Evolutionary conservation across 2,329 filamentous ascomycete genomes (phyloP).

Genomic region (Bipolaris gigantea): DNA sequence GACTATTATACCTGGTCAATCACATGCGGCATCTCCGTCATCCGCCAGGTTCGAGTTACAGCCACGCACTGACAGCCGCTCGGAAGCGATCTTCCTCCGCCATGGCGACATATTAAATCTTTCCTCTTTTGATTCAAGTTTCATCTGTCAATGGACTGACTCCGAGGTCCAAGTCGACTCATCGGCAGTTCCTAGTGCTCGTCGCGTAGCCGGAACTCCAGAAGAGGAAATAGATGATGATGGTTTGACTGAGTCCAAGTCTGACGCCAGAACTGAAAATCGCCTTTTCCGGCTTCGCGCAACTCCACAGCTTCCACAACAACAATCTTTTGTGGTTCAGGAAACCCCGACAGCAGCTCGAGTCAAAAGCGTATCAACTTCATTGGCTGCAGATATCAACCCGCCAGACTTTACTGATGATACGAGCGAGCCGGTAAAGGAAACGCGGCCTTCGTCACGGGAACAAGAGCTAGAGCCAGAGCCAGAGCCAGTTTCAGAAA

Average conservation of each 20-base stretch:
- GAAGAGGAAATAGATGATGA: conserved; percentile 34
- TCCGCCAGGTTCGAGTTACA: conserved; percentile 23
- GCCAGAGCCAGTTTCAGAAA: conserved; percentile 1
- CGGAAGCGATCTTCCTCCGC: conserved; percentile 36
- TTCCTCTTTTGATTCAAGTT: neutral
- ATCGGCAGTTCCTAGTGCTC: conserved; percentile 19
- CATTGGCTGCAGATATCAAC: neutral
- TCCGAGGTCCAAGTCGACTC: conserved; percentile 39
- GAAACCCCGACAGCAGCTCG: conserved; percentile 37
- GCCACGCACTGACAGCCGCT: conserved; percentile 10
- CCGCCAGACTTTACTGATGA: conserved; percentile 1
- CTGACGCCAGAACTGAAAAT: conserved; percentile 18
- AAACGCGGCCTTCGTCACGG: conserved; percentile 2
- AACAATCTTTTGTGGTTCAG: conserved; percentile 35
- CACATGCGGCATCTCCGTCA: neutral
- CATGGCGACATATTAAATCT: conserved; percentile 30
- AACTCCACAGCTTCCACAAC: conserved; percentile 29
- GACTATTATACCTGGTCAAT: conserved; percentile 19
- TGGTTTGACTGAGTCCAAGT: conserved; percentile 17
- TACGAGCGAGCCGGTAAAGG: neutral
- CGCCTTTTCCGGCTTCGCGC: conserved; percentile 16
- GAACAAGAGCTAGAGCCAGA: neutral
- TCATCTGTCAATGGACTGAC: conserved; percentile 24
- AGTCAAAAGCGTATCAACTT: conserved; percentile 4
- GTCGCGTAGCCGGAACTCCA: conserved; percentile 8